Evolutionary conservation across 371 early-diverging fungal species (phyloP).

Genomic region (Zancudomyces culisetae): DNA sequence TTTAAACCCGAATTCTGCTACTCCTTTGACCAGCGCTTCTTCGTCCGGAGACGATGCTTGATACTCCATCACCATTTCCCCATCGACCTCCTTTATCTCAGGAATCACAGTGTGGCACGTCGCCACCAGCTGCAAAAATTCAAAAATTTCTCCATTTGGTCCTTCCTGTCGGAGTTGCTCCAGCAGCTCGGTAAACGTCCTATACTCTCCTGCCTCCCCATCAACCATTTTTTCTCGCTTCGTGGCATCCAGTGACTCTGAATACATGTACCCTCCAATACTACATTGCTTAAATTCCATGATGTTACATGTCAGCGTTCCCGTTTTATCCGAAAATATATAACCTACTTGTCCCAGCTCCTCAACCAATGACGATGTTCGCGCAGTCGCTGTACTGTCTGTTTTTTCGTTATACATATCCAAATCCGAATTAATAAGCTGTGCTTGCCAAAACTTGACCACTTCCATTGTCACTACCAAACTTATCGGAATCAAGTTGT

Average conservation of each 20-base stretch:
- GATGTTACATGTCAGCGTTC: conserved; percentile 89
- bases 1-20: conserved; percentile 30
- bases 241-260: conserved; percentile 52
- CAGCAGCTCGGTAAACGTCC: conserved; percentile 41
- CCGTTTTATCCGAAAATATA: conserved; percentile 82
- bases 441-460: conserved; percentile 63
- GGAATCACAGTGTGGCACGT: conserved; percentile 96
- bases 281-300: conserved; percentile 85
- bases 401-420: conserved; percentile 72
- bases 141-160: conserved; percentile 39
- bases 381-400: conserved; percentile 64
- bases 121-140: conserved; percentile 65
- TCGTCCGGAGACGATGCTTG: conserved; percentile 86
- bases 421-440: conserved; percentile 60
- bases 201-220: conserved; percentile 38
- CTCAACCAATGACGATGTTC: conserved; percentile 79
- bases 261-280: conserved; percentile 55
- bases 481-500: conserved; percentile 81
- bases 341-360: conserved; percentile 83
- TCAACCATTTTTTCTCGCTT: conserved; percentile 45
- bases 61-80: conserved; percentile 35
- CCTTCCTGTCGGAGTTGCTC: conserved; percentile 37
- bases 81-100: conserved; percentile 27
- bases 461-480: conserved; percentile 85
- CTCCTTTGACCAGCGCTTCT: conserved; percentile 73